Percentiles rank a stretch among this genome's conserved stretches.
Conservation (phyloP, 371 early-diverging fungal species). For the Dentiscutata heterogama region DNA sequence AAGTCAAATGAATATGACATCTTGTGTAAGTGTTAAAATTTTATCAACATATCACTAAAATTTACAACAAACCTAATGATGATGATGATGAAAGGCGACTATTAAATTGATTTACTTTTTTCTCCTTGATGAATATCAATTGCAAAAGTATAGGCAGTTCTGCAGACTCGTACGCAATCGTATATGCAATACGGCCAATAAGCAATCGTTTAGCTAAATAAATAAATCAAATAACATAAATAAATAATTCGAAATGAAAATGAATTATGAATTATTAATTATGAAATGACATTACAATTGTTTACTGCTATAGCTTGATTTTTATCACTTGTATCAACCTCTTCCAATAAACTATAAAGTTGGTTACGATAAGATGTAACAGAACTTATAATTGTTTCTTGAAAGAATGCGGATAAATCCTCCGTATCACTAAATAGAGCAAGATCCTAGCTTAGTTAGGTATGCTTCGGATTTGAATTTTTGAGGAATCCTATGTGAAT, state of each 20-base stretch:
- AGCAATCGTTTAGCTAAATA: constrained; percentile 32
- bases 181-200: constrained; percentile 33
- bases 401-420: constrained; percentile 24
- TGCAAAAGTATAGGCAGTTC: constrained; percentile 13
- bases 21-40: too few species aligned
- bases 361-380: constrained; percentile 28
- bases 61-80: background rate
- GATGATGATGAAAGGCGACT: background rate
- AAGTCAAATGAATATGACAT: background rate
- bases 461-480: background rate
- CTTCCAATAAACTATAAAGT: background rate
- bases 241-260: background rate
- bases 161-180: constrained; percentile 35
- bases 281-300: background rate
- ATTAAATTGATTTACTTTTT: background rate
- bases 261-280: background rate
- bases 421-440: constrained; percentile 37
- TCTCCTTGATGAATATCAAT: background rate
- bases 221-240: background rate
- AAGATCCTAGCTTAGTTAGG: background rate
- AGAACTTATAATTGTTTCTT: constrained; percentile 28
- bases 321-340: background rate
- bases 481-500: background rate
- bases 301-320: background rate
- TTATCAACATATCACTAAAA: background rate